Evolutionary conservation across 805 yeast species (phyloP).

Genomic region (Cyberlindnera petersonii): DNA sequence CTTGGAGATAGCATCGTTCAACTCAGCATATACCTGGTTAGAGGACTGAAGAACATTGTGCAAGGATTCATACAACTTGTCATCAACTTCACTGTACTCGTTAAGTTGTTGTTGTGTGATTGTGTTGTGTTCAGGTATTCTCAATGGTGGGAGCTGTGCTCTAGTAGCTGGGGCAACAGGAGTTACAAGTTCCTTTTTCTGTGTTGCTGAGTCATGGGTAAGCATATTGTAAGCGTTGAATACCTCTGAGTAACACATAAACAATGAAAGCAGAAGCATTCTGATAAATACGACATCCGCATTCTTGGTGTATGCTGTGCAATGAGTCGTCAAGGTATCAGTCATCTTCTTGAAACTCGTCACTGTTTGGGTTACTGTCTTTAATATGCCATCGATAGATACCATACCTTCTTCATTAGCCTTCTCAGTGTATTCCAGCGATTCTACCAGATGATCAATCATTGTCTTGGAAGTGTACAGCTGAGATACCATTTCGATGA

Average conservation of each 20-base stretch:
- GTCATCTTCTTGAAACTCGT: conserved; percentile 51
- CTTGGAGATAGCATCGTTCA: conserved; percentile 62
- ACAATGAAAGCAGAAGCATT: conserved; percentile 55
- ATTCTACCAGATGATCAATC: conserved; percentile 54
- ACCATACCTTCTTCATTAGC: conserved; percentile 12
- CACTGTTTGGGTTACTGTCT: conserved; percentile 15
- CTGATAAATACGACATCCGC: conserved; percentile 64
- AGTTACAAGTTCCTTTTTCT: not conserved
- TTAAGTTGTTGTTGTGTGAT: conserved; percentile 25
- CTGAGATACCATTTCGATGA: conserved; percentile 49
- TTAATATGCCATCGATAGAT: conserved; percentile 14
- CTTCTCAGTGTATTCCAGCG: conserved; percentile 46
- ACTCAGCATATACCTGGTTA: conserved; percentile 70
- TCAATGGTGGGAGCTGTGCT: conserved; percentile 25
- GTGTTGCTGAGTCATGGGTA: conserved; percentile 9
- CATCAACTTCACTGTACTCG: conserved; percentile 54
- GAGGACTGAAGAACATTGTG: conserved; percentile 64
- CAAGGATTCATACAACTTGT: conserved; percentile 60
- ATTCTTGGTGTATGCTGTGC: conserved; percentile 45
- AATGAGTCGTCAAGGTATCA: conserved; percentile 43
- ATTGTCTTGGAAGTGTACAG: conserved; percentile 50
- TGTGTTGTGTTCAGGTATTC: conserved; percentile 20
- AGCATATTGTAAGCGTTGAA: conserved; percentile 58
- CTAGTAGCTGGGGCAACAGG: conserved; percentile 4
- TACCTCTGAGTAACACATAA: conserved; percentile 63